Percentiles rank a stretch among this genome's conserved stretches.
phyloP scores from a whole-genome alignment of 805 yeast species.

The Sugiyamaella mastotermitis region DNA sequence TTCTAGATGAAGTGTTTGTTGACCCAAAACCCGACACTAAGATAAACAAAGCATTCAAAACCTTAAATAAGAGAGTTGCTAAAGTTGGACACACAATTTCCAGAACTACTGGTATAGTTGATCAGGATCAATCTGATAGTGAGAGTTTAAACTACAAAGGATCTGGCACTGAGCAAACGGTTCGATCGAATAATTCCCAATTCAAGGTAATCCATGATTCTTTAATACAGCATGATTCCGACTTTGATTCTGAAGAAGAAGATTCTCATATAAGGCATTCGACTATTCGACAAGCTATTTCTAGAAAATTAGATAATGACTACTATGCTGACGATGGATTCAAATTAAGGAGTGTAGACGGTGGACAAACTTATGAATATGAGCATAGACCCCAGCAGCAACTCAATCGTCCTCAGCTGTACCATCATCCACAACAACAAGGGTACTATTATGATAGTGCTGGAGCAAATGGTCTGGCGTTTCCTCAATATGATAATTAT shows the following conservation, averaged over 20 bases:
- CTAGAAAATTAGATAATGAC: too few species aligned
- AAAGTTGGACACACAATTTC: constrained; percentile 12
- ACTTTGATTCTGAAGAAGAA: constrained; percentile 4
- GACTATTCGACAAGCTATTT: too few species aligned
- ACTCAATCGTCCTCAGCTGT: background rate
- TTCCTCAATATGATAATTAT: too few species aligned
- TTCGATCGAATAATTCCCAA: constrained; percentile 10
- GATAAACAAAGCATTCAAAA: constrained; percentile 17
- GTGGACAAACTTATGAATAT: background rate
- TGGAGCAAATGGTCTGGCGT: too few species aligned
- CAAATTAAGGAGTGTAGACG: too few species aligned
- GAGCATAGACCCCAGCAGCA: constrained; percentile 1
- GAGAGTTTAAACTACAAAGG: constrained; percentile 8
- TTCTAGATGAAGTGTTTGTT: constrained; percentile 17
- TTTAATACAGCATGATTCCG: constrained; percentile 7
- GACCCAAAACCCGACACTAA: constrained; percentile 17
- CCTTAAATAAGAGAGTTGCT: constrained; percentile 18
- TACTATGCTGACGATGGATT: constrained; percentile 1
- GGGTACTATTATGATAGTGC: too few species aligned
- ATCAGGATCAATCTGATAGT: constrained; percentile 11
- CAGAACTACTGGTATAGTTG: constrained; percentile 17
- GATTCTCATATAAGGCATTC: constrained; percentile 3
- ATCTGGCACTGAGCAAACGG: background rate
- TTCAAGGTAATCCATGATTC: constrained; percentile 18
- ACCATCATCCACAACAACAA: too few species aligned